Evolutionary conservation across 169 alveolate species (phyloP), one percentile per base, ranked within the genome.

Genomic region (Hammondia hammondi): DNA sequence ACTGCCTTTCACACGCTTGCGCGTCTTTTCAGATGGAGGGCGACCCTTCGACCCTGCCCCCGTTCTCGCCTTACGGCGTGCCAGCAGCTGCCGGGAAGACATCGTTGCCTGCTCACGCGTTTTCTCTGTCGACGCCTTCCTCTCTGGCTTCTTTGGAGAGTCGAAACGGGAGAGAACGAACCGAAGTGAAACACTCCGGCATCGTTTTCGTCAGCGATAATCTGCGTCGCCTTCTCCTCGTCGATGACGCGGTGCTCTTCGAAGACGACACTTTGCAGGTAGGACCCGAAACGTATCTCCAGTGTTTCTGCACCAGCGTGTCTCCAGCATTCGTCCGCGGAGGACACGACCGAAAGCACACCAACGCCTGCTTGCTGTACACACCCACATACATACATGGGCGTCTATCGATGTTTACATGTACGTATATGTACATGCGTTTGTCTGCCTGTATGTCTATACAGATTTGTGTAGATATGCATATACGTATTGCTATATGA

Each of bases 211-310:
- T 77, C 27, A 37, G 56, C 56, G 87, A 82, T 35, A 1, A 81
- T 39, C 70, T 92, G 70, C 81, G 91, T 39, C 92, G 72, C 57
- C 71, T 93, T 35, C 89, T 93, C 67, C 93, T 93, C 70, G 70
- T 56, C 37, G 93, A 93, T 52, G 91, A 91, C 70, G 95, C 93
- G 9, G 73, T 93, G 82, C 90, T 93, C 56, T 77, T 85, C 19
- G 95, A 93, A 37, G 95, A 93, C 61, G 95, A 93, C 46, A 85
- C 93, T 29, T 29, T 93, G 32, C 95, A 93, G 95, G 95, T 92
- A 29, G 27, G n/a, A 72, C 29, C 32, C 19, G 9, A 7, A 52
- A 52, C 61, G 19, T 7, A 39, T 39, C 43, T 39, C 43, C 43
- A 39, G 0, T 39, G 43, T 39, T 39, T 39, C 43, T 39, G 43